Base-by-base conservation (phyloP, 176 grass and related monocot genomes). In the Olyra latifolia region DNA sequence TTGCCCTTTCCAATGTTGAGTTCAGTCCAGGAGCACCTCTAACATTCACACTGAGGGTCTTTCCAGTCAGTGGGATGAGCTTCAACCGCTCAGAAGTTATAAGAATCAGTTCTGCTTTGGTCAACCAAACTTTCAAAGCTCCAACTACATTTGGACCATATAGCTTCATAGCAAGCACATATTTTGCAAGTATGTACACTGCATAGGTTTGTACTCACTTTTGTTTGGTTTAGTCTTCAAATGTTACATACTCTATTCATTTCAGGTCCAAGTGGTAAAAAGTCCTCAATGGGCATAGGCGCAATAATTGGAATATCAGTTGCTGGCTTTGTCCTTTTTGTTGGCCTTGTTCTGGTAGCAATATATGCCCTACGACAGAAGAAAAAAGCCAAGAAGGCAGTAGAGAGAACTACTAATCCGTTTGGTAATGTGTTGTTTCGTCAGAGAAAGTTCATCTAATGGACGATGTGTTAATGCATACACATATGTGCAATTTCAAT, bases 71-170 rank as follows among this genome's bases (percentile, higher is more conserved):
- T 58, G 72, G 54, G 75, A 84, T n/a, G 3, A 49, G 45, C 20
- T 93, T 93, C 84, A 85, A 25, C 66, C 73, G 54, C 72, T 82
- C 84, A 10, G 87, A 90, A 22, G 65, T 93, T 16, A 72, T 83
- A 77, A 67, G 68, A 68, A 90, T 87, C 28, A 81, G 54, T 53
- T 59, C 75, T 78, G 40, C 42, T 82, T 76, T 93, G 44, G 88
- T 75, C 67, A 85, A 87, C 66, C 76, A 87, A 79, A 85, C 30
- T 53, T 85, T 55, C 13, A 85, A 70, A 48, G 72, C 87, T 74
- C 91, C 87, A 40, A 0, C 3, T 9, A 1, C 7, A 5, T 93
- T 87, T 75, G 91, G 91, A 74, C 91, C 91, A 11, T 90, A 85
- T 47, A 79, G 75, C 43, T 93, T 93, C 81, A n/a, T 54, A 59